phyloP scores from a whole-genome alignment of 2,329 filamentous ascomycete genomes.

The Pseudogymnoascus sp. region DNA sequence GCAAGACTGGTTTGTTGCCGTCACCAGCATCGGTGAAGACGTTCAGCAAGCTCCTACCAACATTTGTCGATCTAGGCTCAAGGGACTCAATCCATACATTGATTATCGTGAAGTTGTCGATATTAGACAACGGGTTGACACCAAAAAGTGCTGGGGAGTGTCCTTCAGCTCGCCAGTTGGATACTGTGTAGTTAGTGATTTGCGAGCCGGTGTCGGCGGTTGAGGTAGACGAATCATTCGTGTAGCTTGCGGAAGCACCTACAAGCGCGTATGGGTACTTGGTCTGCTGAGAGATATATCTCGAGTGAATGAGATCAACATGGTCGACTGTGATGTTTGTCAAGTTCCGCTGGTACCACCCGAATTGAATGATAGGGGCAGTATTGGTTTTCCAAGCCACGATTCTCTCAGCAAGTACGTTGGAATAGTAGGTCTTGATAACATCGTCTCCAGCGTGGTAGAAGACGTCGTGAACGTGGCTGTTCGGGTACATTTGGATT shows the following conservation, averaged over 20 bases:
- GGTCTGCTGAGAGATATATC: constrained; percentile 15
- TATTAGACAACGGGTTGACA: constrained; percentile 7
- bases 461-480: constrained; percentile 27
- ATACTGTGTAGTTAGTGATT: neutral
- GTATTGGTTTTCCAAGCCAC: constrained; percentile 28
- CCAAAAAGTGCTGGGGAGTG: neutral
- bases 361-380: constrained; percentile 30
- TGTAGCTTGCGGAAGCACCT: constrained; percentile 16
- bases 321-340: constrained; percentile 22
- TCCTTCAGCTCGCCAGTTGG: constrained; percentile 7
- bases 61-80: neutral
- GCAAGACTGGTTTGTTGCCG: constrained; percentile 1
- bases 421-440: constrained; percentile 31
- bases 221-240: neutral
- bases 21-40: constrained; percentile 5
- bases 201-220: constrained; percentile 4
- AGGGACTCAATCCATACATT: constrained; percentile 7
- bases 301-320: constrained; percentile 25
- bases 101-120: neutral
- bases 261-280: constrained; percentile 19
- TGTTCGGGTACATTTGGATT: constrained; percentile 28
- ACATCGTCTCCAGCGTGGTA: constrained; percentile 31
- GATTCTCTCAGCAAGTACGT: constrained; percentile 20
- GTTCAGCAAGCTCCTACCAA: neutral
- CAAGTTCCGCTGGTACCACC: constrained; percentile 27